Base-by-base conservation (phyloP, 768 basidiomycete species). In the Cystobasidium tubakii region DNA sequence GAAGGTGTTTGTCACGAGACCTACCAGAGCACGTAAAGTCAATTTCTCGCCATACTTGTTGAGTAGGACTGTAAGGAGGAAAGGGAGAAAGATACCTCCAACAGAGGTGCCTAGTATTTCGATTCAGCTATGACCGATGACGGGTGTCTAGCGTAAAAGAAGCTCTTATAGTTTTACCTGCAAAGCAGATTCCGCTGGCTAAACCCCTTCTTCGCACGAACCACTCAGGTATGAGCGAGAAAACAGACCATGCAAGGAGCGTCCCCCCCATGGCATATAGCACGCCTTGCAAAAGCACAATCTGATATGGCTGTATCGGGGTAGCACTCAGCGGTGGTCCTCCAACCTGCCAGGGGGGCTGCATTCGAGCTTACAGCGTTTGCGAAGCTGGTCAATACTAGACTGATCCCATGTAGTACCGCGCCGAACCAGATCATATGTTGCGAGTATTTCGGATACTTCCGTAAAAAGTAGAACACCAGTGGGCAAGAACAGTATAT, bases 401-500 rank as follows among this genome's bases (percentile, higher is more conserved):
- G 44, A 23, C 63, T 65, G 27, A 42, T 4, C 12, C 33, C 36
- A 15, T 31, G 36, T 34, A 65, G 34, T 12, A 23, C 63, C 44
- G 39, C 31, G 1, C 63, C 63, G 12, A 42, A 2, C 63, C 63
- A 65, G 1, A 65, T 12, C 23, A 36, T 27, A 46, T 34, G 63
- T 46, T 42, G 25, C 3, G 29, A 65, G n/a, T 65, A 65, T 42
- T 65, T 27, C 13, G 63, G 63, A 46, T 31, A 65, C 19, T 36
- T 27, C 10, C 63, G 31, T 17, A 31, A 27, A 29, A 65, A n/a
- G 25, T 65, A 65, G 36, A 42, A 42, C 4, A 65, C 44, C n/a
- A 65, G 23, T 6, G 63, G 63, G 34, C 63, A 31, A 2, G 63
- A 39, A 46, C 63, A 65, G n/a, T 65, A 65, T 36, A 65, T 65